Percentiles rank a stretch among this genome's conserved stretches.
Evolutionary conservation across 306 rosid genomes (phyloP).

Genomic region (Geum urbanum): DNA sequence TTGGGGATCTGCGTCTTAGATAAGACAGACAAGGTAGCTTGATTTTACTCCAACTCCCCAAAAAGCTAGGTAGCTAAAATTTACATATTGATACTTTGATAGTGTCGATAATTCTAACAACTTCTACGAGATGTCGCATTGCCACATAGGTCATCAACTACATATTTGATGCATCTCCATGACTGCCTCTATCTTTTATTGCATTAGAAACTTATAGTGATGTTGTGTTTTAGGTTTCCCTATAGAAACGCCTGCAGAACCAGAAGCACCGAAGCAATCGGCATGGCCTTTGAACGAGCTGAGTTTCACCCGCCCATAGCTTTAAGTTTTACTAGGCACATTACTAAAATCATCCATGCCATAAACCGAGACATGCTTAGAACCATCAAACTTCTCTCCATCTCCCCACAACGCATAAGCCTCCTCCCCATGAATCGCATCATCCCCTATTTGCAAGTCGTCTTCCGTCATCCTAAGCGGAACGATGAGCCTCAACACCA

Average conservation of each 20-base stretch:
- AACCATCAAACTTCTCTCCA: conserved; percentile 34
- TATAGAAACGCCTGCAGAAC: not conserved
- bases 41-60: not conserved
- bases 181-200: not conserved
- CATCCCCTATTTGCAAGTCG: conserved; percentile 31
- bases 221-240: not conserved
- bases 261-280: not conserved
- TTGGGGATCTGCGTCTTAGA: not conserved
- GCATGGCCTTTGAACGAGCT: not conserved
- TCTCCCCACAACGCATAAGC: conserved; percentile 50
- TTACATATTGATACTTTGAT: too few species aligned
- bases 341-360: conserved; percentile 7
- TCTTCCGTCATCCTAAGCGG: conserved; percentile 32
- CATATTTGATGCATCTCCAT: not conserved
- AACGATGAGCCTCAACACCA: conserved; percentile 8
- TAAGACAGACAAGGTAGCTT: not conserved
- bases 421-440: conserved; percentile 36
- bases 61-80: too few species aligned
- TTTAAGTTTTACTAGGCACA: not conserved
- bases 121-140: not conserved
- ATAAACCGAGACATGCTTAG: conserved; percentile 16
- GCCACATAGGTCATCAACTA: not conserved
- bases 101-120: too few species aligned
- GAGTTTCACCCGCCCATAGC: not conserved
- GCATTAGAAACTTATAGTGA: not conserved